A percentile compares a stretch with the other conserved stretches of the same genome.
Evolutionary conservation across 164 flowering plant species (phyloP).

Genomic region (Tetrastigma voinierianum): DNA sequence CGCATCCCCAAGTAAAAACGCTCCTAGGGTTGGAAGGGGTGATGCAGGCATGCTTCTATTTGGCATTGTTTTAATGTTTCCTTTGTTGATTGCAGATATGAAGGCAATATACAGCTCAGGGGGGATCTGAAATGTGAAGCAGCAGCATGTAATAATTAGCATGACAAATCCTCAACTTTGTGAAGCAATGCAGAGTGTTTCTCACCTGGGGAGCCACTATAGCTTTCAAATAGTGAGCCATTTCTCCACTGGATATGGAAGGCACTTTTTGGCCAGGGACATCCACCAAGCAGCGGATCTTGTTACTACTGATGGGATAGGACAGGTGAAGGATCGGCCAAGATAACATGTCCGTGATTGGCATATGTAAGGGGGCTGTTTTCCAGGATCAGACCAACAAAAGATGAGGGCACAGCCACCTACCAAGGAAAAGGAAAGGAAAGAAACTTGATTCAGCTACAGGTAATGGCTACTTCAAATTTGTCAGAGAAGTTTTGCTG

Average conservation of each 20-base stretch:
- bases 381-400: slow-evolving; percentile 26
- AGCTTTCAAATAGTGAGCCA: slow-evolving; percentile 22
- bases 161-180: too few species aligned
- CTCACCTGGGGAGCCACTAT: slow-evolving; percentile 30
- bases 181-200: background rate
- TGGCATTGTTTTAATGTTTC: slow-evolving; percentile 32
- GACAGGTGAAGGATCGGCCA: slow-evolving; percentile 27
- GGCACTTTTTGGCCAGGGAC: slow-evolving; percentile 28
- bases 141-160: background rate
- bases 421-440: background rate
- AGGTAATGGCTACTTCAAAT: too few species aligned
- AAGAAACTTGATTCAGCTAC: too few species aligned
- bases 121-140: slow-evolving; percentile 18
- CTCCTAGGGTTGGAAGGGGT: slow-evolving; percentile 27
- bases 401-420: slow-evolving; percentile 24
- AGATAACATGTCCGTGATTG: slow-evolving; percentile 28
- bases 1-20: slow-evolving; percentile 26
- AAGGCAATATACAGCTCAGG: slow-evolving; percentile 19
- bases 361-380: slow-evolving; percentile 20
- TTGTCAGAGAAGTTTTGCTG: too few species aligned
- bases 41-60: slow-evolving; percentile 32
- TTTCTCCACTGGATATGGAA: slow-evolving; percentile 24
- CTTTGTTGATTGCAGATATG: slow-evolving; percentile 24
- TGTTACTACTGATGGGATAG: slow-evolving; percentile 25
- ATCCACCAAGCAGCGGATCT: slow-evolving; percentile 27